phyloP scores from a whole-genome alignment of 2,329 filamentous ascomycete genomes.

The Sporothrix brasiliensis region DNA sequence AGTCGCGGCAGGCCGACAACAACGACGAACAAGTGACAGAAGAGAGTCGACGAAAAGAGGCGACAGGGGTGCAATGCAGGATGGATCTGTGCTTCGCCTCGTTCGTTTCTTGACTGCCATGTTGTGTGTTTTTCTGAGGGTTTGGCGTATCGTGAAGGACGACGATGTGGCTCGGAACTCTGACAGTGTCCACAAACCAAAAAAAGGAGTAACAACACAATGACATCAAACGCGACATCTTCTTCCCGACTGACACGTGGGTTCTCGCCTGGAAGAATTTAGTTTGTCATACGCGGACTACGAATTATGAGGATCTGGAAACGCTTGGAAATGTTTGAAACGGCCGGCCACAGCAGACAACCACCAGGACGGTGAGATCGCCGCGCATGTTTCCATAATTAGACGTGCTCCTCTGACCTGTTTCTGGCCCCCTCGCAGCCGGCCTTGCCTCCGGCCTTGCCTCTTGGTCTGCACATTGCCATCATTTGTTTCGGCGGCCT shows the following conservation, averaged over 20 bases:
- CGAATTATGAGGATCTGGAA: neutral
- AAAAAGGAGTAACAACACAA: too few species aligned
- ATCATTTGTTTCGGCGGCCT: neutral
- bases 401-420: constrained; percentile 23
- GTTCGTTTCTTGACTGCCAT: neutral
- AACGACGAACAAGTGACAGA: neutral
- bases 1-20: constrained; percentile 6
- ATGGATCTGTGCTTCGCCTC: constrained; percentile 19
- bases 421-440: neutral
- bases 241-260: too few species aligned
- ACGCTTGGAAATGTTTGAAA: too few species aligned
- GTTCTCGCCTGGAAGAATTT: neutral
- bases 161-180: too few species aligned
- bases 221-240: too few species aligned
- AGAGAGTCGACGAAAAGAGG: neutral
- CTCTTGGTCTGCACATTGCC: neutral
- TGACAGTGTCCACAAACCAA: too few species aligned
- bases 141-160: too few species aligned
- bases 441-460: neutral
- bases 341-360: neutral
- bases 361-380: constrained; percentile 8
- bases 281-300: neutral
- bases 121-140: neutral
- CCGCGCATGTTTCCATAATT: constrained; percentile 29
- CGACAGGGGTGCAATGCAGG: neutral